Conservation (phyloP, 805 yeast genomes). For the Cyberlindnera sargentensis region DNA sequence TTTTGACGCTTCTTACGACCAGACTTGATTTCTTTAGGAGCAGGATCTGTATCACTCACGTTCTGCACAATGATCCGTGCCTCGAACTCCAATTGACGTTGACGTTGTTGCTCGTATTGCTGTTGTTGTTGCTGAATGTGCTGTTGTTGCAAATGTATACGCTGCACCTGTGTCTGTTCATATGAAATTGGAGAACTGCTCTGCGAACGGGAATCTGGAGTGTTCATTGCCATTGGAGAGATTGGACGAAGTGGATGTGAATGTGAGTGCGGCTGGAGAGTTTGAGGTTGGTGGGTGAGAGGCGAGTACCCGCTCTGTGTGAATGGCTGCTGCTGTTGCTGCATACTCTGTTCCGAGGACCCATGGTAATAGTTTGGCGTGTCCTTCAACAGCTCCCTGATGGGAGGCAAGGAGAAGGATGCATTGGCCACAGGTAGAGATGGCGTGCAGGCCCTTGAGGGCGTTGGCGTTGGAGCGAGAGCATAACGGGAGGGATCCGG, state of each 20-base stretch:
- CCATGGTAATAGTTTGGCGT: neutral
- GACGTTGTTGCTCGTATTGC: neutral
- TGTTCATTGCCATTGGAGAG: neutral
- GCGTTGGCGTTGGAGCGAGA: neutral
- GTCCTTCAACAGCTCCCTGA: constrained; percentile 13
- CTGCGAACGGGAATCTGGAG: neutral
- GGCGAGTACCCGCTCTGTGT: neutral
- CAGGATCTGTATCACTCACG: neutral
- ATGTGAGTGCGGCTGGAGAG: neutral
- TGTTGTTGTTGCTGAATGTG: constrained; percentile 3
- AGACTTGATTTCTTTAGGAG: neutral
- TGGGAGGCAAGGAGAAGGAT: constrained; percentile 13
- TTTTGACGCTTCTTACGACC: constrained; percentile 51
- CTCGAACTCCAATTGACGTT: neutral
- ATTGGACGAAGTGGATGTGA: neutral
- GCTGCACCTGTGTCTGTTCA: constrained; percentile 4
- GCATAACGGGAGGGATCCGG: constrained; percentile 16
- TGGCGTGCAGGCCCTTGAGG: constrained; percentile 2
- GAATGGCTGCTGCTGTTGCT: neutral
- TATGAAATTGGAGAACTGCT: constrained; percentile 4
- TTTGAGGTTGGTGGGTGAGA: neutral
- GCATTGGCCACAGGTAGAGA: neutral
- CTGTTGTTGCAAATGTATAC: constrained; percentile 4
- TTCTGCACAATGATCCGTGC: neutral
- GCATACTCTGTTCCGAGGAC: neutral